Evolutionary conservation across 1,284 basidiomycete species (phyloP).

Genomic region (Trametes hirsuta): DNA sequence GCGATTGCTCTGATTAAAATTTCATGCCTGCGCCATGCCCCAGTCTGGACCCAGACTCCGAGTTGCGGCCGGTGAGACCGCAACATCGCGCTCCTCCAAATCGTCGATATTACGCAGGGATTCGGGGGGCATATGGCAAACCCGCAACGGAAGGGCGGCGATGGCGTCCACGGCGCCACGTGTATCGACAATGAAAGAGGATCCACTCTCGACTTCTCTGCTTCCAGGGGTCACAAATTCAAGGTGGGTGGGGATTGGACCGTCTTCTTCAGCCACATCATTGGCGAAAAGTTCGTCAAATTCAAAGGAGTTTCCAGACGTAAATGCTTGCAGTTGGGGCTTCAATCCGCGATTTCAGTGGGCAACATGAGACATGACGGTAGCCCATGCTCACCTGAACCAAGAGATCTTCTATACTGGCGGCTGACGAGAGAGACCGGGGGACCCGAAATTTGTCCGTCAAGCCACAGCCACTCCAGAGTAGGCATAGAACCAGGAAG

Average conservation of each 20-base stretch:
- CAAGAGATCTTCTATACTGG: slow-evolving; percentile 4
- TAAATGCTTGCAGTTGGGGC: slow-evolving; percentile 8
- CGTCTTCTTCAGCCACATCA: neutral
- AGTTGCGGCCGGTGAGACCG: too few relatives aligned
- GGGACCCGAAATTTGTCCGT: slow-evolving; percentile 8
- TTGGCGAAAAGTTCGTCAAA: neutral
- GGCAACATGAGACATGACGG: neutral
- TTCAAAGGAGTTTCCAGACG: slow-evolving; percentile 1
- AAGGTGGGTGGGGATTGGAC: neutral
- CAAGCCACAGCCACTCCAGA: slow-evolving; percentile 5
- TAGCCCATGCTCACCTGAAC: neutral
- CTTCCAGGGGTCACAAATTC: slow-evolving; percentile 1
- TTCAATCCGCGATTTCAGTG: neutral
- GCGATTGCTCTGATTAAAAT: too few relatives aligned
- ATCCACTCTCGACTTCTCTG: neutral
- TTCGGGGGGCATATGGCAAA: neutral
- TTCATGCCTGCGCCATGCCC: too few relatives aligned
- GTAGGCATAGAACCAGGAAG: slow-evolving; percentile 1
- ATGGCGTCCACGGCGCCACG: slow-evolving; percentile 2
- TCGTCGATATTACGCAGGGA: neutral
- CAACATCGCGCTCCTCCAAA: neutral
- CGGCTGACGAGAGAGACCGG: slow-evolving; percentile 1
- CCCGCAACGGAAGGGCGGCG: neutral
- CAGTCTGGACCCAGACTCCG: too few relatives aligned
- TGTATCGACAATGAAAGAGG: slow-evolving; percentile 4